These are phyloP conservation scores for Globisporangium nodosum DNA, from an alignment of 352 stramenopile genomes.

Conservation along the genomic window DNA sequence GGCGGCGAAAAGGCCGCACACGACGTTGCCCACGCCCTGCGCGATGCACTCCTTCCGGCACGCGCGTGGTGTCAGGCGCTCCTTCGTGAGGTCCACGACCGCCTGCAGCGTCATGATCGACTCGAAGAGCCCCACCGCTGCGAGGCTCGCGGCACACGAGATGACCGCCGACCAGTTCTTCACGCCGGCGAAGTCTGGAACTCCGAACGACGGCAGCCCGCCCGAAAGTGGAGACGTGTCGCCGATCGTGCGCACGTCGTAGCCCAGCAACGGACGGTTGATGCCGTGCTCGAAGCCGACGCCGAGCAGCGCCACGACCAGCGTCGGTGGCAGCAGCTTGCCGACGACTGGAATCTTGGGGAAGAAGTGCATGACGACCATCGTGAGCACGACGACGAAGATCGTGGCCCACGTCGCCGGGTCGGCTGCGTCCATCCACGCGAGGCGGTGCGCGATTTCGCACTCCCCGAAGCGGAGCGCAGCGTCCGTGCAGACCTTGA, in stretches of 20 bases:
- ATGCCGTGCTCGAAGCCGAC: constrained; percentile 87
- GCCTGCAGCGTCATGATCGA: constrained; percentile 93
- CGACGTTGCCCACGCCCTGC: constrained; percentile 89
- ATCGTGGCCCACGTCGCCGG: constrained; percentile 61
- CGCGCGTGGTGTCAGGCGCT: constrained; percentile 49
- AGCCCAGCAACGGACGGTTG: constrained; percentile 62
- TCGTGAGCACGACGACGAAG: constrained; percentile 67
- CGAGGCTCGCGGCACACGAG: constrained; percentile 87
- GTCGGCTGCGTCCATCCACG: constrained; percentile 66
- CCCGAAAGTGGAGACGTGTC: constrained; percentile 58
- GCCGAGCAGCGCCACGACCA: constrained; percentile 70
- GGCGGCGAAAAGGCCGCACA: constrained; percentile 87
- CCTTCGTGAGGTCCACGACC: constrained; percentile 87
- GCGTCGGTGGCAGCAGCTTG: constrained; percentile 67
- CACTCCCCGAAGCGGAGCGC: constrained; percentile 71
- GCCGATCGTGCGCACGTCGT: constrained; percentile 74
- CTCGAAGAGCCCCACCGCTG: constrained; percentile 91
- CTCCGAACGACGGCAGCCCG: constrained; percentile 42
- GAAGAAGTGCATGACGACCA: constrained; percentile 86
- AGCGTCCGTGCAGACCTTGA: constrained; percentile 67
- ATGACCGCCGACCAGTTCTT: constrained; percentile 69
- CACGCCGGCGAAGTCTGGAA: constrained; percentile 39
- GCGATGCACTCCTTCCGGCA: constrained; percentile 80
- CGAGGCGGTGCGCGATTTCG: constrained; percentile 48
- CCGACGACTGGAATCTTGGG: constrained; percentile 54